phyloP scores from a whole-genome alignment of 768 basidiomycete genomes.

The Boletus eberwhitei region DNA sequence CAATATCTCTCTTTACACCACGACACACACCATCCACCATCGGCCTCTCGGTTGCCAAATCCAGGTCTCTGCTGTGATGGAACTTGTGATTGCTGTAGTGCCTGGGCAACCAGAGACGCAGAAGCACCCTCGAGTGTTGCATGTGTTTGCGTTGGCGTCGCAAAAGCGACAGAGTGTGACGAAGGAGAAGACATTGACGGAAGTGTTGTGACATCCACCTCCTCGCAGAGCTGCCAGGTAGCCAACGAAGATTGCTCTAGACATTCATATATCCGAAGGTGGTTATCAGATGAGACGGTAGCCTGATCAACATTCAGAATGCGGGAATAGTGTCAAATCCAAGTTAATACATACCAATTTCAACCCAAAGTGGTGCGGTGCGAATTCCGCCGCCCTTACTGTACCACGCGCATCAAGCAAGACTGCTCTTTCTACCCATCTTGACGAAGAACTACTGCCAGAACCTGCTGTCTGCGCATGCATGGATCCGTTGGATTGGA shows the following conservation, averaged over 20 bases:
- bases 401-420: constrained; percentile 84
- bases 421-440: constrained; percentile 74
- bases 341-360: constrained; percentile 60
- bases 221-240: constrained; percentile 74
- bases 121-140: constrained; percentile 50
- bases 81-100: constrained; percentile 50
- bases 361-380: constrained; percentile 82
- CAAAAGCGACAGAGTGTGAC: constrained; percentile 55
- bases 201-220: constrained; percentile 67
- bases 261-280: constrained; percentile 88
- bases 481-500: constrained; percentile 24
- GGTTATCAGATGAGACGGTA: constrained; percentile 82
- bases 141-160: constrained; percentile 68
- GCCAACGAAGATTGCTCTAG: constrained; percentile 67
- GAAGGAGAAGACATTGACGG: constrained; percentile 41
- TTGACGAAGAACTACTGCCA: constrained; percentile 32
- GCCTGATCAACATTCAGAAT: constrained; percentile 48
- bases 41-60: constrained; percentile 69
- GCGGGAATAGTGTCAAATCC: neutral
- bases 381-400: constrained; percentile 82
- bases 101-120: constrained; percentile 62
- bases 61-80: constrained; percentile 39
- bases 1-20: constrained; percentile 98
- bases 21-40: constrained; percentile 89
- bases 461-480: constrained; percentile 9